Evolutionary conservation across 2,329 filamentous ascomycete genomes (phyloP), one percentile per base, ranked within the genome.

Genomic region (Amauroascus niger): DNA sequence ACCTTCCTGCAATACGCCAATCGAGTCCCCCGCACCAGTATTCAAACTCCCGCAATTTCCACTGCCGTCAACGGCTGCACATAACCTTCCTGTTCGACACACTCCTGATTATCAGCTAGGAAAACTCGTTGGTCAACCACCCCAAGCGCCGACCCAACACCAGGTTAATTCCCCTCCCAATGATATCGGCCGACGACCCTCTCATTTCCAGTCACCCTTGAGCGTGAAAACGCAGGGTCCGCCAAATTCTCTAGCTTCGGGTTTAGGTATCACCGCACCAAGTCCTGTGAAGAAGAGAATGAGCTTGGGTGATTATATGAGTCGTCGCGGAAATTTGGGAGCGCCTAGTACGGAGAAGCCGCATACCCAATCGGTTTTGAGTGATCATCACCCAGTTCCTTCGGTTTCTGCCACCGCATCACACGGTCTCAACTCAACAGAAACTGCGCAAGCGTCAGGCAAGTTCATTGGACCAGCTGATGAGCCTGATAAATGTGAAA

Each of bases 281-380:
- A 75, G 71, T 59, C 74, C 74, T 2, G 68, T 70, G 16, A 75
- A 76, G 62, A 77, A 76, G 62, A 76, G 76, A 57, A 65, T 76
- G 46, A 76, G 72, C 58, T 61, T 77, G 18, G 73, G 73, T 43
- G 74, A 77, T 58, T 77, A 77, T 57, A 66, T 75, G 52, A 73
- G 66, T 48, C 69, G 70, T 50, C 67, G 71, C 49, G 67, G 68
- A 9, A 71, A 69, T 16, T 59, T 71, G 41, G 63, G 65, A 13
- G 70, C 71, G 0, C 71, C 71, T 6, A 67, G 67, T 0, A 62
- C 65, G 4, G 72, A 75, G 53, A 75, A 72, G 56, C 53, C 63
- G n/a, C 69, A 66, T 39, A 50, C 59, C 2, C 66, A 66, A 45
- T 58, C 62, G 49, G 60, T 61, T 39, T 59, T 62, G 6, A 54